These are phyloP conservation scores for Choricystis sp. DNA, from an alignment of 139 green algal genomes.

Conservation along the genomic window DNA sequence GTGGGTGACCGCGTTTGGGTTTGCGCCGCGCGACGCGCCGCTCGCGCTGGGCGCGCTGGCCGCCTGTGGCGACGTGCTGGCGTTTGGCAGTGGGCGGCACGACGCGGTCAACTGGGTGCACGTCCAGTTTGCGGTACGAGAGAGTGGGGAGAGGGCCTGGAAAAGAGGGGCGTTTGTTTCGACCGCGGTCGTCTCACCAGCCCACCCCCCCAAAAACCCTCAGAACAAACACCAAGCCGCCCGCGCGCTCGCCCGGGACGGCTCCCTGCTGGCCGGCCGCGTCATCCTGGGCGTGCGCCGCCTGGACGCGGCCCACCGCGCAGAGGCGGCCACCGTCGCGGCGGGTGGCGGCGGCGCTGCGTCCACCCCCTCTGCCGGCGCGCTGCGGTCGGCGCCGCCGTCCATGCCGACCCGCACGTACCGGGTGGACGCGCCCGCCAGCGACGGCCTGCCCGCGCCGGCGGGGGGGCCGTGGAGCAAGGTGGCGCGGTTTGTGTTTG, in stretches of 20 bases:
- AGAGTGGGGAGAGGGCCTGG: neutral
- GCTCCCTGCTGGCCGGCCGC: constrained; percentile 12
- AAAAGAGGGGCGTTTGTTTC: neutral
- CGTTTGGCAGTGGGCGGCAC: neutral
- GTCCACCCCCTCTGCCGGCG: neutral
- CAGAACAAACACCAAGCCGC: constrained; percentile 30
- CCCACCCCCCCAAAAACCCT: neutral
- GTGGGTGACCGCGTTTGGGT: neutral
- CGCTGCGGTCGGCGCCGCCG: neutral
- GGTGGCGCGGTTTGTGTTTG: too few relatives aligned
- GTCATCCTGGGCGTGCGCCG: constrained; percentile 33
- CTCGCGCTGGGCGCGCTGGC: neutral
- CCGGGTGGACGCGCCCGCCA: neutral
- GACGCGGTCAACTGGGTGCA: constrained; percentile 30
- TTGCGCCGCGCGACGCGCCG: neutral
- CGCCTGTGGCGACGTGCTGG: neutral
- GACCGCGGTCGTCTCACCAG: neutral
- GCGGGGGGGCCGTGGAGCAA: neutral
- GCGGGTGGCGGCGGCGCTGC: neutral
- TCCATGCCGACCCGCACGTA: neutral
- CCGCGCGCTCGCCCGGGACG: constrained; percentile 24
- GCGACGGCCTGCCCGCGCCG: too few relatives aligned
- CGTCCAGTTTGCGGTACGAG: constrained; percentile 23
- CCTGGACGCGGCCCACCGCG: constrained; percentile 10
- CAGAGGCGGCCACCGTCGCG: neutral